Evolutionary conservation across 1,284 basidiomycete species (phyloP), one percentile per base, ranked within the genome.

Genomic region (Coniophora puteana): DNA sequence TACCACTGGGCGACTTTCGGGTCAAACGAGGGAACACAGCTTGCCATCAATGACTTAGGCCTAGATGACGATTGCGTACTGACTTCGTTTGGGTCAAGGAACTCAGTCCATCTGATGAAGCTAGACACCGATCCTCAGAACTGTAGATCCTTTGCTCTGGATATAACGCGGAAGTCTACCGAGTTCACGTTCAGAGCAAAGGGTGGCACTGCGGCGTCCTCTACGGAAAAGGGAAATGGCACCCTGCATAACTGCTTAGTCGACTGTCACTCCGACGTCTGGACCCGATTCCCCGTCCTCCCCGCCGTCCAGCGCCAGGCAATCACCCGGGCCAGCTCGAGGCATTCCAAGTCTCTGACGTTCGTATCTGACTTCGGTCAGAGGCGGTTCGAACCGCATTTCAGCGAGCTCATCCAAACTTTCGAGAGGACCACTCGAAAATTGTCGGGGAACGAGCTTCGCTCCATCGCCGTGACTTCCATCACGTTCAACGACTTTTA

Each of bases 231-330:
- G n/a, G 41, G 45, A 7, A 37, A 26, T 17, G 34, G 43, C 13
- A 67, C 69, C 0, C 45, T 49, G 2, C 68, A 76, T 50, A 80
- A 80, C 43, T 69, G 61, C 35, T 46, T 81, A 21, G 50, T 82
- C 17, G 76, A 80, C 41, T 79, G 76, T 43, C 71, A 76, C 38
- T 53, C 65, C 0, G 78, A 80, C 10, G 70, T 78, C 29, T 82
- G 80, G 79, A 75, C 68, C 5, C 72, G 78, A 5, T 82, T 76
- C 44, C 78, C 78, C 1, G 77, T 82, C 8, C 53, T 76, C 1
- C 65, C 79, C 1, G 77, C 78, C 0, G 65, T 82, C 26, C 66
- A 65, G 27, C 64, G 74, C 2, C 59, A 67, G 5, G 74, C 67
- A 1, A 67, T 72, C 26, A 58, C 61, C 3, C 62, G 66, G 0